A percentile compares a stretch with the other conserved stretches of the same genome.
phyloP scores from a whole-genome alignment of 495 filamentous ascomycete species.

The Penicillium dipodomyicola region DNA sequence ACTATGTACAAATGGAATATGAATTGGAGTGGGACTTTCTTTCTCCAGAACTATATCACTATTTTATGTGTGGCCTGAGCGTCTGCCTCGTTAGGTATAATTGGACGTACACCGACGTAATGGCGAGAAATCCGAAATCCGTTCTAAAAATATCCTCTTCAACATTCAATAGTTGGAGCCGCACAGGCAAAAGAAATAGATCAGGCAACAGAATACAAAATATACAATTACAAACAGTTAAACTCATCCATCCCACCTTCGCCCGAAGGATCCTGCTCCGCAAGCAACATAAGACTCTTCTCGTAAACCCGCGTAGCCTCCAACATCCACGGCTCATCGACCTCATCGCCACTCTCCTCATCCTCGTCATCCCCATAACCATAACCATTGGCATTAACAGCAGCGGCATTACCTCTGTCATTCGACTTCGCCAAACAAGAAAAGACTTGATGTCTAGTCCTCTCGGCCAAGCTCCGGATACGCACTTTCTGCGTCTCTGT shows the following conservation, averaged over 20 bases:
- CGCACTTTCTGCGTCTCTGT: slow-evolving; percentile 76
- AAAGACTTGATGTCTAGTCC: slow-evolving; percentile 47
- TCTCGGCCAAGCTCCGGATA: slow-evolving; percentile 71
- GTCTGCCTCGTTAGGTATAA: neutral
- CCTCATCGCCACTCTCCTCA: slow-evolving; percentile 28
- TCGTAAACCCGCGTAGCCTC: slow-evolving; percentile 76
- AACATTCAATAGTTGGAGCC: neutral
- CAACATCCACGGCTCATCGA: slow-evolving; percentile 54
- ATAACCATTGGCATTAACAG: slow-evolving; percentile 26
- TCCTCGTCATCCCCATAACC: slow-evolving; percentile 38
- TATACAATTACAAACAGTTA: slow-evolving; percentile 1
- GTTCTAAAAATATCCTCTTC: slow-evolving; percentile 3
- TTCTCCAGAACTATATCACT: neutral
- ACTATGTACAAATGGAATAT: neutral
- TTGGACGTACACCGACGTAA: neutral
- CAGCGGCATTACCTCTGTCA: slow-evolving; percentile 23
- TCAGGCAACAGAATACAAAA: neutral
- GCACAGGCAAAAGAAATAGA: neutral
- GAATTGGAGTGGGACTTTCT: neutral
- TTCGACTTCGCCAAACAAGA: slow-evolving; percentile 51
- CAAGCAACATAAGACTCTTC: slow-evolving; percentile 68
- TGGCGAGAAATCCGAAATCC: neutral
- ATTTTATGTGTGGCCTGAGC: slow-evolving; percentile 4
- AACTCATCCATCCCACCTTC: slow-evolving; percentile 15
- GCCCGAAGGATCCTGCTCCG: slow-evolving; percentile 49